A percentile compares a stretch with the other conserved stretches of the same genome.
Evolutionary conservation across 225 moss, liverwort and hornwort species (phyloP).

Genomic region (Neckera pumila): DNA sequence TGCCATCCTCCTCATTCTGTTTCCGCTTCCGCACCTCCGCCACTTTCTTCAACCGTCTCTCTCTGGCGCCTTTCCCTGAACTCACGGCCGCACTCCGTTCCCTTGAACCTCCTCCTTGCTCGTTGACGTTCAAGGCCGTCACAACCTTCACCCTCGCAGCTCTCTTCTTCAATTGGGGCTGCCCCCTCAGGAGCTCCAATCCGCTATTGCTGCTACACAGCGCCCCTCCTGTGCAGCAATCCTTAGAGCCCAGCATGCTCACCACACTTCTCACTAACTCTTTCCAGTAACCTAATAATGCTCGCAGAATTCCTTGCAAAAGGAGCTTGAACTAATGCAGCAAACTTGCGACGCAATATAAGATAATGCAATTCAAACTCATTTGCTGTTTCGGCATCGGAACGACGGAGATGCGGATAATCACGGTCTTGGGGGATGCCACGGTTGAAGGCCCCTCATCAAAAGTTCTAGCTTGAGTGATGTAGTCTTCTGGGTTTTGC

Average conservation of each 20-base stretch:
- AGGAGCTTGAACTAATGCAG: background rate
- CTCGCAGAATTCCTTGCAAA: background rate
- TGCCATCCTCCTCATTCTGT: slow-evolving; percentile 34
- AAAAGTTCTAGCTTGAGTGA: background rate
- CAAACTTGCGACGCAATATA: background rate
- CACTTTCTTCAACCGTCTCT: slow-evolving; percentile 46
- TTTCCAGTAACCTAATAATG: background rate
- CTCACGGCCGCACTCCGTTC: slow-evolving; percentile 22
- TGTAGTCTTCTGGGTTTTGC: background rate
- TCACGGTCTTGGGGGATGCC: background rate
- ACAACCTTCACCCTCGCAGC: background rate
- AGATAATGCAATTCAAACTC: background rate
- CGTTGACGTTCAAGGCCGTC: slow-evolving; percentile 4
- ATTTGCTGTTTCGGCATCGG: background rate
- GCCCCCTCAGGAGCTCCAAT: background rate
- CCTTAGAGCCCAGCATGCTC: slow-evolving; percentile 12
- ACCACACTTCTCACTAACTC: background rate
- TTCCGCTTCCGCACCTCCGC: slow-evolving; percentile 38
- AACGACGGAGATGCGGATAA: background rate
- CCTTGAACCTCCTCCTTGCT: slow-evolving; percentile 2
- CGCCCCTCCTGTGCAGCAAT: slow-evolving; percentile 1
- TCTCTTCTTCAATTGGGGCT: background rate
- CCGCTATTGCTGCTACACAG: background rate
- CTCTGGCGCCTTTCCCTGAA: slow-evolving; percentile 37
- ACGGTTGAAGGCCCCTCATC: background rate